Base-by-base conservation (phyloP, 1,139 yeast genomes). In the Taiozyma sp. region DNA sequence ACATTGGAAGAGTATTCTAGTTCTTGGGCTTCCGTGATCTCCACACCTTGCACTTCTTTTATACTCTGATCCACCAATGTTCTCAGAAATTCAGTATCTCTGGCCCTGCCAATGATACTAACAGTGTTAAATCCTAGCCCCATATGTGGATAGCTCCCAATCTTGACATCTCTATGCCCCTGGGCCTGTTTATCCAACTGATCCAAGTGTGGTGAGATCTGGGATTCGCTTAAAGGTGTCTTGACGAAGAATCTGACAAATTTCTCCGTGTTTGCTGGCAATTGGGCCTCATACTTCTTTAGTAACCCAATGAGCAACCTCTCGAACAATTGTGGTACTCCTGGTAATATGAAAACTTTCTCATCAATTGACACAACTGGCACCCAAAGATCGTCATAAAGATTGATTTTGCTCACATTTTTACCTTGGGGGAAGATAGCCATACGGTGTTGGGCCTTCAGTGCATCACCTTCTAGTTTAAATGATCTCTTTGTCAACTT, bases 81-180 rank as follows among this genome's bases (percentile, higher is more conserved):
- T 34, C 75, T 64, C 55, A 87, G 66, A 34, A 65, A 70, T 0
- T 58, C 66, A 1, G 67, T 65, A 9, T 67, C 61, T 4, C 73
- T 70, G 39, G 65, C 67, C 22, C 77, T 77, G 0, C 95, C 95
- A 43, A 87, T 74, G 30, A 89, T 76, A 61, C 95, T 85, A 24
- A 89, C 79, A 0, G 96, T 88, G 58, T 80, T 84, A 50, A 82
- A 69, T 1, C 80, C 76, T 70, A 80, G 76, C n/a, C 76, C 75
- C 67, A 81, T 74, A 66, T 89, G 96, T 0, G 96, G 96, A 63
- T 90, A 90, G 43, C 92, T 84, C 4, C 96, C 96, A 46, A 90
- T 73, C 65, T 89, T 89, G 50, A 89, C 74, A 9, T 61, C 69
- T 5, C 68, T 65, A 23, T 68, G 60, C 16, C 67, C 61, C n/a